Evolutionary conservation across 495 filamentous ascomycete genomes (phyloP), one percentile per base, ranked within the genome.

Genomic region (Aspergillus kassunensis): DNA sequence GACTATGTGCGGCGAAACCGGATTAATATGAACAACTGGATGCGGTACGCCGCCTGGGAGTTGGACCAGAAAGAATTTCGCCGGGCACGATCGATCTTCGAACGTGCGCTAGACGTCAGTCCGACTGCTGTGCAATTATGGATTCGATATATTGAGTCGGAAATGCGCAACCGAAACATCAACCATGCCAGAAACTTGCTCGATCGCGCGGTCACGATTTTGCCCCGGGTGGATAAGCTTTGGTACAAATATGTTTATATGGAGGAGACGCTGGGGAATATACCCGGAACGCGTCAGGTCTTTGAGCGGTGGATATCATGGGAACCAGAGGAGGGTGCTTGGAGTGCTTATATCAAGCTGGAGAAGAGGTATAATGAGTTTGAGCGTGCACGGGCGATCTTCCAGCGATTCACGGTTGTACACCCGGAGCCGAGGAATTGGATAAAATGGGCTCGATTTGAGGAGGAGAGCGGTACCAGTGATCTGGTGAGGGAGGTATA

Each of bases 221-320:
- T 97, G 27, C 93, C 93, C 27, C 77, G 93, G 30, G 80, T 97
- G 23, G 88, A 96, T 65, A 97, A 97, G 73, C 74, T 98, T 44
- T 98, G 93, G 93, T 97, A 92, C 70, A 96, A 97, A 65, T 97
- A 96, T 78, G 89, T 95, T 24, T 96, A 96, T 63, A 95, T 97
- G 88, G 93, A 97, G 67, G 95, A 98, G 77, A 97, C 91, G 44
- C 75, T 98, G 35, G 86, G 88, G 6, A 97, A 98, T 59, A 85
- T 98, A 34, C 83, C 91, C 6, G 93, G 93, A 13, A 95, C 91
- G 15, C 78, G 93, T 44, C 90, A 95, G 64, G 90, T 97, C 2
- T 98, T 97, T 66, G 95, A 98, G 73, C 77, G 93, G 36, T 98
- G 95, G 95, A 91, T 97, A 87, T 84, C 87, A 49, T 98, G 93